These are phyloP conservation scores for Huntiella moniliformis DNA, from an alignment of 2,329 filamentous ascomycete genomes.

Conservation along the genomic window DNA sequence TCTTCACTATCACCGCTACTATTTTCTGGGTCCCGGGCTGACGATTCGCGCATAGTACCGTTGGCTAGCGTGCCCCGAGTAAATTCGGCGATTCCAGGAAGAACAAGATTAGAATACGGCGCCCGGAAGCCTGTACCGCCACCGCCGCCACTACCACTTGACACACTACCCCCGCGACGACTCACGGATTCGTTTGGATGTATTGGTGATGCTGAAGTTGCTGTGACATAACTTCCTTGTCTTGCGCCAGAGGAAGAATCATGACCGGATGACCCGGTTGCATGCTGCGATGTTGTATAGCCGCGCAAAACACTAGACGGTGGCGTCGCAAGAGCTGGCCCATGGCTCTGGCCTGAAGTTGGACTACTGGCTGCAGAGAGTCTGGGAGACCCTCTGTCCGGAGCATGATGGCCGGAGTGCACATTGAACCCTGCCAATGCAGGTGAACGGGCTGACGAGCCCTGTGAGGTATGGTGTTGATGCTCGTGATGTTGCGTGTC, in stretches of 20 bases:
- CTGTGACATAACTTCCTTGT: not conserved
- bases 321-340: too few species aligned
- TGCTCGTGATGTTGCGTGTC: slow-evolving; percentile 8
- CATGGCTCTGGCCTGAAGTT: too few species aligned
- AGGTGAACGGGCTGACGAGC: too few species aligned
- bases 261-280: not conserved
- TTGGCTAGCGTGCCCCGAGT: not conserved
- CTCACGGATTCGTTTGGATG: too few species aligned
- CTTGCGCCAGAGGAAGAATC: not conserved
- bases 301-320: too few species aligned
- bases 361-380: too few species aligned
- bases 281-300: not conserved
- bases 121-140: not conserved
- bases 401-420: too few species aligned
- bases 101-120: not conserved
- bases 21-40: not conserved
- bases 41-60: not conserved
- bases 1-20: not conserved
- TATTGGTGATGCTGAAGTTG: not conserved
- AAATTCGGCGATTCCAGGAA: slow-evolving; percentile 3
- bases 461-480: not conserved
- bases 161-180: not conserved
- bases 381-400: too few species aligned
- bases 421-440: too few species aligned
- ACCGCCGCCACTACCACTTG: not conserved